A percentile compares a stretch with the other conserved stretches of the same genome.
Conservation (phyloP, 345 rosid species). For the Boechera retrofracta region DNA sequence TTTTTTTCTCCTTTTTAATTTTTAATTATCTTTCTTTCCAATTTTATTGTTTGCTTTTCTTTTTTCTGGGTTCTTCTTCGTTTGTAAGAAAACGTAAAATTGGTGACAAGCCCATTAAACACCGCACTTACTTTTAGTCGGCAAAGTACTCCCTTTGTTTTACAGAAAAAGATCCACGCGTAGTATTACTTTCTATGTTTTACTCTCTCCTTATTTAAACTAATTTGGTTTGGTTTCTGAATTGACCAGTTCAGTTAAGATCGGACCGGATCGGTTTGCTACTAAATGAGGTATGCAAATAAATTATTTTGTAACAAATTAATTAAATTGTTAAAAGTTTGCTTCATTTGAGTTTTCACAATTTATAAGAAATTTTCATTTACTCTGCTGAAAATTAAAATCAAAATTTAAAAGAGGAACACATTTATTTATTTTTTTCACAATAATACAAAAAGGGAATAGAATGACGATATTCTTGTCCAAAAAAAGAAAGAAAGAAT, state of each 20-base stretch:
- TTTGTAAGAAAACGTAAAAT: conserved; percentile 38
- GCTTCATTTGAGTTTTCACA: neutral
- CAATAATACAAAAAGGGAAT: neutral
- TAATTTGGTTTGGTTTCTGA: neutral
- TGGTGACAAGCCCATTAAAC: conserved; percentile 26
- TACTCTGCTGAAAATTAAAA: neutral
- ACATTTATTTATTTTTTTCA: too few relatives aligned
- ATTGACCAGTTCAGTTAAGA: neutral
- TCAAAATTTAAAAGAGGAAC: neutral
- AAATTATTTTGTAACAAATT: neutral
- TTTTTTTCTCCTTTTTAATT: neutral
- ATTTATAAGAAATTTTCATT: neutral
- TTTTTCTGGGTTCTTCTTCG: conserved; percentile 30
- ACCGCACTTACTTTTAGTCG: conserved; percentile 25
- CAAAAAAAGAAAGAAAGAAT: neutral
- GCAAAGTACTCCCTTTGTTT: neutral
- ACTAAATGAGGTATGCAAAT: neutral
- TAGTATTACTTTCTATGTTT: neutral
- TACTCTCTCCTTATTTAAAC: neutral
- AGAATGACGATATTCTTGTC: neutral
- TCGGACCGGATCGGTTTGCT: neutral
- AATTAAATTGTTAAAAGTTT: neutral
- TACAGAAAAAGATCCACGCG: conserved; percentile 8
- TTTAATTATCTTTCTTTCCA: neutral
- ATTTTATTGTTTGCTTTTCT: neutral